Percentiles rank a stretch among this genome's conserved stretches.
Conservation (phyloP, 2,329 filamentous ascomycete species). For the Neurospora crassa region DNA sequence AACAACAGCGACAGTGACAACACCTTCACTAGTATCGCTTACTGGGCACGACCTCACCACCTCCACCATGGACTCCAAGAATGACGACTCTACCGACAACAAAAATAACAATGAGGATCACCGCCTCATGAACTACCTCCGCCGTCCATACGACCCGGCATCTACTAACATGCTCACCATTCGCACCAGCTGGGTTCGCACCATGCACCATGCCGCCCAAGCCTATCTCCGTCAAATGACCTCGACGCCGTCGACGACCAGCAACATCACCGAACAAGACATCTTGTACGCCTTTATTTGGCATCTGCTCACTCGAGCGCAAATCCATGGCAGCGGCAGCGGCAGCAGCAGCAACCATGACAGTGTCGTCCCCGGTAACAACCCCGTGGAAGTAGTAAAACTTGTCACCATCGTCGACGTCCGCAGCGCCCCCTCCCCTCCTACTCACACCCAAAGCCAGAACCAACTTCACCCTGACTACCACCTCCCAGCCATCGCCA, state of each 20-base stretch:
- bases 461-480: too few relatives aligned
- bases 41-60: not conserved
- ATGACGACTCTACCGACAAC: not conserved
- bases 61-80: not conserved
- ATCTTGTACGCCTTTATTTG: not conserved
- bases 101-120: not conserved
- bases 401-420: not conserved
- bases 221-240: not conserved
- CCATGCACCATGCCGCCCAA: not conserved
- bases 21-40: not conserved
- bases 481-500: not conserved
- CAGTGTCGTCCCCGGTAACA: not conserved
- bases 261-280: not conserved
- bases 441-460: not conserved
- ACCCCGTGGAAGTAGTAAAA: not conserved
- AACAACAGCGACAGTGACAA: not conserved
- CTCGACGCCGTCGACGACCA: not conserved
- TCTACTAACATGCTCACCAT: not conserved
- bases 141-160: not conserved
- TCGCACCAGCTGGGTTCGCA: not conserved
- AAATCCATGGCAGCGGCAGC: not conserved
- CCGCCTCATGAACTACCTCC: not conserved
- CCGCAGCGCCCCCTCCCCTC: not conserved
- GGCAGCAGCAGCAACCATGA: not conserved
- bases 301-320: not conserved